Evolutionary conservation across 371 early-diverging fungal species (phyloP).

Genomic region (Syncephalis fuscata): DNA sequence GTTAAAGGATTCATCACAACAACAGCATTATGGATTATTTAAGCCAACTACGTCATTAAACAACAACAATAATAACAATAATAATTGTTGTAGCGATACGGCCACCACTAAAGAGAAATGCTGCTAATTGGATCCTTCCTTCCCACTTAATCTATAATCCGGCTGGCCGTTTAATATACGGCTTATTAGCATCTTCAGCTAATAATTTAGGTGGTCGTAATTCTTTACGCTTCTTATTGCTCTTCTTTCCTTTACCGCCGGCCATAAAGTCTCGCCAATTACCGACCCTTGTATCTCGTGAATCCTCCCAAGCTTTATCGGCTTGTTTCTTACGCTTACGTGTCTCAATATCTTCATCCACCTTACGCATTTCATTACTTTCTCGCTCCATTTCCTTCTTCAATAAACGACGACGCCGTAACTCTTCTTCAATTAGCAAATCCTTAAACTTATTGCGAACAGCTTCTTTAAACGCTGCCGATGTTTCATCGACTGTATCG

Average conservation of each 20-base stretch:
- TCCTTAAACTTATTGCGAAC: constrained; percentile 36
- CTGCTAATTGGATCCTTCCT: too few species aligned
- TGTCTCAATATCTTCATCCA: constrained; percentile 21
- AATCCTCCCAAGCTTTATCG: constrained; percentile 54
- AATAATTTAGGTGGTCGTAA: too few species aligned
- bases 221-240: constrained; percentile 22
- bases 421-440: constrained; percentile 41
- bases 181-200: too few species aligned
- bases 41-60: too few species aligned
- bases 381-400: constrained; percentile 57
- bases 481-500: constrained; percentile 7
- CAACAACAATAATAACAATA: too few species aligned
- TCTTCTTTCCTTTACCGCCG: constrained; percentile 29
- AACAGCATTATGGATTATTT: too few species aligned
- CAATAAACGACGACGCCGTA: constrained; percentile 35
- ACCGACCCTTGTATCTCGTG: constrained; percentile 42
- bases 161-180: too few species aligned
- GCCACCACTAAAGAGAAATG: too few species aligned
- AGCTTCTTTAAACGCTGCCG: constrained; percentile 10
- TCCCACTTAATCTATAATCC: too few species aligned
- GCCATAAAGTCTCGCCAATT: constrained; percentile 47
- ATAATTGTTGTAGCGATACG: too few species aligned
- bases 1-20: too few species aligned
- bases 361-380: constrained; percentile 29
- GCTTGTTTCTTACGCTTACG: constrained; percentile 44